These are phyloP conservation scores for Cyberlindnera euphorbiae DNA, from an alignment of 805 yeast species.

Conservation along the genomic window DNA sequence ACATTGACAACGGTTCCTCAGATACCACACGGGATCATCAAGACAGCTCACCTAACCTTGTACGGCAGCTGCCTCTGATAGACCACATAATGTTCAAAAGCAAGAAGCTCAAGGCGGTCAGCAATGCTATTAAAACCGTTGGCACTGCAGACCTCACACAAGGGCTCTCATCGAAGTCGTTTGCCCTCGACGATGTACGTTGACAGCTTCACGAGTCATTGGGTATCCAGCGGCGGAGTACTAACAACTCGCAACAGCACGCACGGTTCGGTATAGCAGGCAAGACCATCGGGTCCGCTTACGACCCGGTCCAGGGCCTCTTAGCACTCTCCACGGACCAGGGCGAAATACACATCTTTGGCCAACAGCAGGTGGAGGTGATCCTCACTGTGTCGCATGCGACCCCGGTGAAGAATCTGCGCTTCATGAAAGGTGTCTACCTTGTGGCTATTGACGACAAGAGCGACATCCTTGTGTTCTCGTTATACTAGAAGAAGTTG, in stretches of 20 bases:
- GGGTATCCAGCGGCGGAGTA: neutral
- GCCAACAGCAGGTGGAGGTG: slow-evolving; percentile 76
- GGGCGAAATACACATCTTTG: slow-evolving; percentile 74
- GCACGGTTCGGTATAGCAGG: slow-evolving; percentile 57
- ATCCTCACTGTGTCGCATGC: slow-evolving; percentile 50
- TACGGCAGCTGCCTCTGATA: no score
- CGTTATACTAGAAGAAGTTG: slow-evolving; percentile 58
- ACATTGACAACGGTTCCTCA: no score
- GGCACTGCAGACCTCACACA: slow-evolving; percentile 27
- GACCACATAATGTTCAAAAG: slow-evolving; percentile 32
- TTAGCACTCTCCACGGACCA: slow-evolving; percentile 72
- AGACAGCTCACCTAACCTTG: no score
- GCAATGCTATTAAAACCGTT: slow-evolving; percentile 31
- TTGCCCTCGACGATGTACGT: slow-evolving; percentile 29
- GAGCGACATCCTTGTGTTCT: slow-evolving; percentile 61
- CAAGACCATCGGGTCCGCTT: slow-evolving; percentile 60
- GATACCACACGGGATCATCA: neutral
- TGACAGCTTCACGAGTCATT: neutral
- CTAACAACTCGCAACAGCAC: slow-evolving; percentile 19
- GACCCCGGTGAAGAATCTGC: slow-evolving; percentile 47
- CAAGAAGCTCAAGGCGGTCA: slow-evolving; percentile 27
- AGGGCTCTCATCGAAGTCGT: slow-evolving; percentile 28
- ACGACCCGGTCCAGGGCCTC: slow-evolving; percentile 84
- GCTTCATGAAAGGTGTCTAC: slow-evolving; percentile 77
- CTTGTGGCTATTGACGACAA: slow-evolving; percentile 65